Evolutionary conservation across 345 rosid genomes (phyloP).

Genomic region (Rhodamnia argentea): DNA sequence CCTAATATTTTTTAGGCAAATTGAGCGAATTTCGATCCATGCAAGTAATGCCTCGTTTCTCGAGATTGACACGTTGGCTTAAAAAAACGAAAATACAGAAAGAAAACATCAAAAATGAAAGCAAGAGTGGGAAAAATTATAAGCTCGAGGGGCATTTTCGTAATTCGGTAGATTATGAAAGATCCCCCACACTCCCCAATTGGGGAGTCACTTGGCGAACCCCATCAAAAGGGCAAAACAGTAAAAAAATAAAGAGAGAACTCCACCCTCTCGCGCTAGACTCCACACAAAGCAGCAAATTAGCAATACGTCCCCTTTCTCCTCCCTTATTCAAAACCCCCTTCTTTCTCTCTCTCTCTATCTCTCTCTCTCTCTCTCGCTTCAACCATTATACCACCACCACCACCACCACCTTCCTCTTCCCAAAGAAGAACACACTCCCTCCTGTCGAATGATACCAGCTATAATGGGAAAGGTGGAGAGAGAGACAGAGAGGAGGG

Average conservation of each 20-base stretch:
- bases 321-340: neutral
- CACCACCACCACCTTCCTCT: constrained; percentile 5
- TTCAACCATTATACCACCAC: neutral
- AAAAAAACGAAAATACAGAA: fast-evolving
- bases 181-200: neutral
- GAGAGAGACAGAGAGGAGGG: neutral
- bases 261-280: neutral
- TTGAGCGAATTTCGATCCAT: neutral
- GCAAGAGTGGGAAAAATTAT: neutral
- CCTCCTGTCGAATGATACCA: neutral
- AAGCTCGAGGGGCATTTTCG: constrained; percentile 8
- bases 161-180: neutral
- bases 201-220: neutral
- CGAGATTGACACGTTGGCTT: neutral
- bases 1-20: neutral
- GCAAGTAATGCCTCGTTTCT: neutral
- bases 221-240: constrained; percentile 14
- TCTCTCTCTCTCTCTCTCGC: neutral
- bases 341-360: neutral
- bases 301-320: neutral
- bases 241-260: neutral
- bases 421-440: neutral
- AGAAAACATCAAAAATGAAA: neutral
- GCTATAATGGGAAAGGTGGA: neutral
- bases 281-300: constrained; percentile 4